A percentile compares a stretch with the other conserved stretches of the same genome.
These are phyloP conservation scores for Psidium friedrichsthalianum DNA, from an alignment of 345 rosid genomes.

Conservation along the genomic window DNA sequence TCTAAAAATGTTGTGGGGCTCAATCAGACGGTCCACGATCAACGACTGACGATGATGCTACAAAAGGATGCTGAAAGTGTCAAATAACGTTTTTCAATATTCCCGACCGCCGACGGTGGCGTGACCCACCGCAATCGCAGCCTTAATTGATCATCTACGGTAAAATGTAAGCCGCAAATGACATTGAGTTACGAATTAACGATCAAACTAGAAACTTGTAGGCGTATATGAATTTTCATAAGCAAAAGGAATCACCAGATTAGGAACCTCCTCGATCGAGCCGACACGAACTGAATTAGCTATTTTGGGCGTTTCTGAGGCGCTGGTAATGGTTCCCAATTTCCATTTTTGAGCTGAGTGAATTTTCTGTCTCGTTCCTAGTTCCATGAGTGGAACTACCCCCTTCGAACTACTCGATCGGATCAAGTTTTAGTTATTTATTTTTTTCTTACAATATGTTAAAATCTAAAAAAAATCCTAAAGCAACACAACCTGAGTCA, in stretches of 20 bases:
- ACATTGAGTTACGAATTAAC: neutral
- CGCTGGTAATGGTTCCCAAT: no score
- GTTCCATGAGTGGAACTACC: no score
- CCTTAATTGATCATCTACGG: neutral
- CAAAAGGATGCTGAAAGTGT: neutral
- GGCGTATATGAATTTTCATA: neutral
- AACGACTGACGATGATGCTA: neutral
- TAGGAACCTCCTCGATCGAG: no score
- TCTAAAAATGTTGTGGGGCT: neutral
- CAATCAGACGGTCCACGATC: neutral
- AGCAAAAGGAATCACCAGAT: neutral
- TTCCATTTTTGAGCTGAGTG: no score
- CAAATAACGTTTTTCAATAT: neutral
- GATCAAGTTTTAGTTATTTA: no score
- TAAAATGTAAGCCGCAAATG: neutral
- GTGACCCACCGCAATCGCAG: accelerated
- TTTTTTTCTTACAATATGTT: no score
- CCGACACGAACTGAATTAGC: no score
- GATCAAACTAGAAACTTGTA: neutral
- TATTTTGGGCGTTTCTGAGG: no score
- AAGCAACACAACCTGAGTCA: no score
- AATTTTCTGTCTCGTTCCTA: no score
- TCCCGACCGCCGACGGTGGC: accelerated
- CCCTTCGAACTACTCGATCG: no score
- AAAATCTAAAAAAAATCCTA: no score